phyloP scores from a whole-genome alignment of 2,329 filamentous ascomycete species.

The Chrysoporthe puriensis region DNA sequence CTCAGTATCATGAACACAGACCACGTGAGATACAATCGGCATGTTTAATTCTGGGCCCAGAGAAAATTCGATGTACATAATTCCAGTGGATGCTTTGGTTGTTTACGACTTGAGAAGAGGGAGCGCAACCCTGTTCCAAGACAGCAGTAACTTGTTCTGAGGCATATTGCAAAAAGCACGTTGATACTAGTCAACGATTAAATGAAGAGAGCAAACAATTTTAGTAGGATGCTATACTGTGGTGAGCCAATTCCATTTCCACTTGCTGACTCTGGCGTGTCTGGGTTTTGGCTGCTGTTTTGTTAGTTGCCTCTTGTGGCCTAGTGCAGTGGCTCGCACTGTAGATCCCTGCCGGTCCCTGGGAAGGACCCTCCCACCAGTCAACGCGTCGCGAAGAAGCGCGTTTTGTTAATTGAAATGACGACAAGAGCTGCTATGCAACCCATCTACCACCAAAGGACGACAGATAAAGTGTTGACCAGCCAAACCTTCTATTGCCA shows the following conservation, averaged over 20 bases:
- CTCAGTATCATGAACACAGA: not conserved
- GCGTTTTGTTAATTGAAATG: constrained; percentile 31
- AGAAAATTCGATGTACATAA: not conserved
- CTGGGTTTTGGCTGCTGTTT: not conserved
- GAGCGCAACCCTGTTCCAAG: too few species aligned
- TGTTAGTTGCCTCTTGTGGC: constrained; percentile 7
- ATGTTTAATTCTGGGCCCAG: not conserved
- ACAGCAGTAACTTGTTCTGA: too few species aligned
- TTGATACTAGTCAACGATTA: too few species aligned
- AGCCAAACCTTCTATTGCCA: not conserved
- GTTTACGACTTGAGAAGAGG: too few species aligned
- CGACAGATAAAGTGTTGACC: not conserved
- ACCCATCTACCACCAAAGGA: too few species aligned
- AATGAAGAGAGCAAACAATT: too few species aligned
- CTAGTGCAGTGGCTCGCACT: not conserved
- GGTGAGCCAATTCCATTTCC: too few species aligned
- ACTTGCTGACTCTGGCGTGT: too few species aligned
- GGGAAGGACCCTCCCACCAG: not conserved
- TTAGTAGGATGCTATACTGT: too few species aligned
- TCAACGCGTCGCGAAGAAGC: constrained; percentile 9
- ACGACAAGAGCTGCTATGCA: constrained; percentile 9
- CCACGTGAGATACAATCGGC: not conserved
- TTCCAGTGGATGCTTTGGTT: not conserved
- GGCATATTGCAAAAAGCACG: too few species aligned
- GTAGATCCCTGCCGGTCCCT: not conserved